Base-by-base conservation (phyloP, 768 basidiomycete genomes). In the Sarcodon sp. region DNA sequence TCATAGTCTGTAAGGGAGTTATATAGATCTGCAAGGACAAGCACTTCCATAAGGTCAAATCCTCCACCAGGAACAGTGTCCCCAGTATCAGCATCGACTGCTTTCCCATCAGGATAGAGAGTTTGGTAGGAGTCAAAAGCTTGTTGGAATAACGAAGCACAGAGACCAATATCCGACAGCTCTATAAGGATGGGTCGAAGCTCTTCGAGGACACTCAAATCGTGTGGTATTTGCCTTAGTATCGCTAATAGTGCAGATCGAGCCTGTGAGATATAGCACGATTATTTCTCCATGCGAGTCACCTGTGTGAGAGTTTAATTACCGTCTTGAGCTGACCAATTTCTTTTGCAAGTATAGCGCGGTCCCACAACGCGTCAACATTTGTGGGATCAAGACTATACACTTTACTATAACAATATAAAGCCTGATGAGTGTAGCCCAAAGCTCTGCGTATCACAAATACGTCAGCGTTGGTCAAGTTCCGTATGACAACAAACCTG, bases 381-480 rank as follows among this genome's bases (percentile, higher is more conserved):
- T 97, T 92, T 7, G 73, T 70, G 1, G 87, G 85, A 58, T 94
- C 83, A 18, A 87, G 67, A 49, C 73, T 79, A 55, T 83, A 75
- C 1, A 87, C 77, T 59, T 96, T 93, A 0, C 83, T 72, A 59
- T 87, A 88, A 59, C 94, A 98, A 59, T 97, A 97, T 34, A 96
- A 61, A 2, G 90, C 88, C 62, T 97, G 91, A 50, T 91, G 85
- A 41, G 78, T 73, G 51, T 79, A 80, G 1, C 84, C 86, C 21
- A 80, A 60, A 11, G 79, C 78, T 53, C 89, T 81, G 44, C 41
- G 15, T 27, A 43, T 35, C 37, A 49, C 32, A 32, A 21, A 33
- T 11, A 21, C 35, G 13, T 18, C 16, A 27, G 18, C 15, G 27
- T 35, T 8, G 8, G 21, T 36, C 4, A 27, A 27, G 21, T 27